Evolutionary conservation across 2,329 filamentous ascomycete genomes (phyloP).

Genomic region (Penicillium occitanis): DNA sequence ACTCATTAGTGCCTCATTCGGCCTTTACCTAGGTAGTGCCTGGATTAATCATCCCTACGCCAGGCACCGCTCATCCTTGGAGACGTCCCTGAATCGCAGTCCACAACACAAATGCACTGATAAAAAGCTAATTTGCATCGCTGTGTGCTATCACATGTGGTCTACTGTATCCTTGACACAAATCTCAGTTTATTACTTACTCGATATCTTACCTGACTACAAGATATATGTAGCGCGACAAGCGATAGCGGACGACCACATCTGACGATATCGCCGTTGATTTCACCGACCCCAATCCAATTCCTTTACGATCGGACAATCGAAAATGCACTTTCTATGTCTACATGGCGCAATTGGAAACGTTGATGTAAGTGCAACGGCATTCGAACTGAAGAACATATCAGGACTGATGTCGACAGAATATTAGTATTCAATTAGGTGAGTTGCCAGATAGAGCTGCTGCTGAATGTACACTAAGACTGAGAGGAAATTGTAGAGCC

Average conservation of each 20-base stretch:
- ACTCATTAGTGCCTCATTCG: neutral
- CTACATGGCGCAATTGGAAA: slow-evolving; percentile 34
- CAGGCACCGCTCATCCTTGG: neutral
- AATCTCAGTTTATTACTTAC: neutral
- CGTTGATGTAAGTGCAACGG: slow-evolving; percentile 26
- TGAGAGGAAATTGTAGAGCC: neutral
- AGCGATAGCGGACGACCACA: too few species aligned
- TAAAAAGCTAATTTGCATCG: neutral
- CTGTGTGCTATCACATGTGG: neutral
- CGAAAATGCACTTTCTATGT: slow-evolving; percentile 29
- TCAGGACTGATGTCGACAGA: slow-evolving; percentile 4
- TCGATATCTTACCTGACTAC: neutral
- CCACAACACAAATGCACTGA: neutral
- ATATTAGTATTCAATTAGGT: slow-evolving; percentile 18
- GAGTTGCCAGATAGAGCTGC: neutral
- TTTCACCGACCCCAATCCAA: neutral
- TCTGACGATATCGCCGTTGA: neutral
- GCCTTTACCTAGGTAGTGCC: neutral
- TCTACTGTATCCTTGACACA: neutral
- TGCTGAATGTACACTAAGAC: neutral
- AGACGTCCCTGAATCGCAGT: neutral
- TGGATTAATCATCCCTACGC: neutral
- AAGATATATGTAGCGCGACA: neutral
- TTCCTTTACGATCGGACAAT: neutral
- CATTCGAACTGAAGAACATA: neutral